A percentile compares a stretch with the other conserved stretches of the same genome.
Conservation (phyloP, 2,329 filamentous ascomycete genomes). For the Bipolaris bicolor region DNA sequence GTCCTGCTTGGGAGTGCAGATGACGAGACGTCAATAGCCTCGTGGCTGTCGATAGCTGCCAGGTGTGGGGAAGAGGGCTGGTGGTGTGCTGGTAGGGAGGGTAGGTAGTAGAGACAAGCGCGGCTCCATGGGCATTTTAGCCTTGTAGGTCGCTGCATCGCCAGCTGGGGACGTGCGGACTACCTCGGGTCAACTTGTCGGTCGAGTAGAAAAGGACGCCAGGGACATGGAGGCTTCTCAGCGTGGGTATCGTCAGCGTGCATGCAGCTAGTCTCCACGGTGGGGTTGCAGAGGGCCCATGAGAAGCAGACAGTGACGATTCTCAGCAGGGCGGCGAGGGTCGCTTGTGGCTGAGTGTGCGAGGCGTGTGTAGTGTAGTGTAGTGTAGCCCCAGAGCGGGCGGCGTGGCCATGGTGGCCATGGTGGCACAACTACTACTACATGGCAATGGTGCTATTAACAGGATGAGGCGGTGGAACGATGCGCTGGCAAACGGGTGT, state of each 20-base stretch:
- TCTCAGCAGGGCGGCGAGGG: conserved; percentile 21
- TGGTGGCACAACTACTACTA: too few species aligned
- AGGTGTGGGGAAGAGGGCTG: conserved; percentile 1
- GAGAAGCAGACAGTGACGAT: conserved; percentile 9
- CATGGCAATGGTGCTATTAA: too few species aligned
- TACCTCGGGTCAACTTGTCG: conserved; percentile 17
- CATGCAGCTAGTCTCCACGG: conserved; percentile 24
- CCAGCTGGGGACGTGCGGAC: conserved; percentile 19
- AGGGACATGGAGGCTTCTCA: conserved; percentile 14
- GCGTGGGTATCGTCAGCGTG: conserved; percentile 27
- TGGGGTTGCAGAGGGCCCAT: conserved; percentile 26
- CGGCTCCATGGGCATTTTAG: neutral
- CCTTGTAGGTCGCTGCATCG: neutral
- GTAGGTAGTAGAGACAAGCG: conserved; percentile 1
- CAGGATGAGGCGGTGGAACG: conserved; percentile 24
- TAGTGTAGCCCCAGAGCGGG: too few species aligned
- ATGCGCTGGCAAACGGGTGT: conserved; percentile 35
- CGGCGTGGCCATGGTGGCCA: too few species aligned
- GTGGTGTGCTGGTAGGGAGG: conserved; percentile 3
- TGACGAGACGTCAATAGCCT: conserved; percentile 32
- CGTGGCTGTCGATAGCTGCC: conserved; percentile 6
- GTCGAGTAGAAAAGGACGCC: conserved; percentile 18
- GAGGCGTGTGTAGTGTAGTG: too few species aligned
- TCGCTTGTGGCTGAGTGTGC: conserved; percentile 27
- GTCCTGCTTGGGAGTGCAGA: conserved; percentile 27